Conservation (phyloP, 441 rosid species). For the Viola pubescens region DNA sequence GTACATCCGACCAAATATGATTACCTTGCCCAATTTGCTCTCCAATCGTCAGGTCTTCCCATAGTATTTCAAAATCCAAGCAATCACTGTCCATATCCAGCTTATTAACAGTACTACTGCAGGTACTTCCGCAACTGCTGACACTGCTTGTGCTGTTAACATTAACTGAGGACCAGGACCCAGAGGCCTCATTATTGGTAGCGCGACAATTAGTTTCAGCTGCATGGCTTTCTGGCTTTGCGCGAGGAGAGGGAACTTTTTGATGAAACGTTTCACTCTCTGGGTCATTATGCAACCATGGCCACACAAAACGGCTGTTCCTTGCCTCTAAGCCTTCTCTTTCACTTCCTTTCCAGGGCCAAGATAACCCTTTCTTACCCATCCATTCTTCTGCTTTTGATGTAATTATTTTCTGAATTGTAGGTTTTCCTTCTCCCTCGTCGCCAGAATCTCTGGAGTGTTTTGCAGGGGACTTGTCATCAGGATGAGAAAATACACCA, state of each 20-base stretch:
- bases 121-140: slow-evolving; percentile 84
- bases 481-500: slow-evolving; percentile 45
- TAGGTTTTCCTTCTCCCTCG: slow-evolving; percentile 66
- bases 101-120: slow-evolving; percentile 67
- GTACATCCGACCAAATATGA: slow-evolving; percentile 11
- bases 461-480: slow-evolving; percentile 42
- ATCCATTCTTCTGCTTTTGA: slow-evolving; percentile 85
- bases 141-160: slow-evolving; percentile 80
- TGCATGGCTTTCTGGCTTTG: slow-evolving; percentile 37
- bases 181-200: slow-evolving; percentile 48
- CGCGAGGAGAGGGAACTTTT: slow-evolving; percentile 29
- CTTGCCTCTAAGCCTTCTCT: slow-evolving; percentile 52
- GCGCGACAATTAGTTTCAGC: slow-evolving; percentile 41
- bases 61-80: slow-evolving; percentile 77
- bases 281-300: slow-evolving; percentile 51
- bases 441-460: slow-evolving; percentile 53
- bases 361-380: slow-evolving; percentile 69
- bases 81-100: slow-evolving; percentile 56
- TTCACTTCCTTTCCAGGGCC: slow-evolving; percentile 96
- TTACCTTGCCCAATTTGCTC: slow-evolving; percentile 95
- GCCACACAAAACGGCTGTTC: slow-evolving; percentile 41
- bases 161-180: slow-evolving; percentile 74
- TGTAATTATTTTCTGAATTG: slow-evolving; percentile 56
- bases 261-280: slow-evolving; percentile 41
- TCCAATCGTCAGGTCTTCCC: slow-evolving; percentile 84